Evolutionary conservation across 2,329 filamentous ascomycete species (phyloP), one percentile per base, ranked within the genome.

Genomic region (Ophiocordyceps unilateralis): DNA sequence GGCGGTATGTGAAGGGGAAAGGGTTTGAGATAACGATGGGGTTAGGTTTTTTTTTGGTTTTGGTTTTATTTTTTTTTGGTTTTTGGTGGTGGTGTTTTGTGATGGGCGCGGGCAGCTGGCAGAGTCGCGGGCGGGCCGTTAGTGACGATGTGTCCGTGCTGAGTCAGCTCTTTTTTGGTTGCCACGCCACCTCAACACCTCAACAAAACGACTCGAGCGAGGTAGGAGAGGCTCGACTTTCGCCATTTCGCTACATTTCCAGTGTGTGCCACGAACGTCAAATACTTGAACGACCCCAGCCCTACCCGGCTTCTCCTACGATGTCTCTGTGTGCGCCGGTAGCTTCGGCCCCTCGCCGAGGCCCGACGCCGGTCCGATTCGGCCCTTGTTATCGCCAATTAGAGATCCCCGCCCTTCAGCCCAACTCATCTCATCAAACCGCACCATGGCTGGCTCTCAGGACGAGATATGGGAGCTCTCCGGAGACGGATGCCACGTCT

Each of bases 401-500:
- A 30, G 19, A 32, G 28, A 28, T 40, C 40, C 36, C 41, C 41
- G 22, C 40, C 34, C 23, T 37, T 37, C 19, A 20, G 19, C 11
- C n/a, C 24, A 32, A 21, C 24, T 8, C 39, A 10, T 21, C 26
- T 34, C 30, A 12, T 42, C 17, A 43, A 22, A 39, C 19, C 36
- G 9, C 36, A 15, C 11, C 28, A 53, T 50, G 51, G 40, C 43
- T 2, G 28, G 40, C 28, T 10, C 23, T 10, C 38, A 47, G 26
- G 43, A 55, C 15, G 50, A 56, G 19, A 44, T 48, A 12, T 63
- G 60, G 56, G 63, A 72, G 47, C 47, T 69, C 19, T 55, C 61
- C 22, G 67, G 72, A 39, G 65, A 67, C 11, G 60, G 58, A 40
- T 77, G 80, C 57, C 75, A 78, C 57, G 81, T 87, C 36, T 76